Percentiles rank a stretch among this genome's conserved stretches.
These are phyloP conservation scores for Saccharata proteae DNA, from an alignment of 2,329 filamentous ascomycete species.

Conservation along the genomic window DNA sequence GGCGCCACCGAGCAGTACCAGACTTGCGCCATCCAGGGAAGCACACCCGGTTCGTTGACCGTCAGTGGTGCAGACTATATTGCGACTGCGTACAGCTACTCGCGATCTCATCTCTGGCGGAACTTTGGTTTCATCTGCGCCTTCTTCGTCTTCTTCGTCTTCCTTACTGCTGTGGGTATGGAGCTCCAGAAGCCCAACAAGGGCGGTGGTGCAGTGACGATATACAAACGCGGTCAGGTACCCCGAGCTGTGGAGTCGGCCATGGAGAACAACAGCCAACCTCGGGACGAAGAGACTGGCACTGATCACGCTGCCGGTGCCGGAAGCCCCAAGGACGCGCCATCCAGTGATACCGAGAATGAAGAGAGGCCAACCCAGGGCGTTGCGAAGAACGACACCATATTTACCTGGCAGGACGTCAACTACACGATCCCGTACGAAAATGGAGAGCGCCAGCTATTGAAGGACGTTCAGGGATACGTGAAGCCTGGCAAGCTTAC, in stretches of 20 bases:
- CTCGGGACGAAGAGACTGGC: slow-evolving; percentile 41
- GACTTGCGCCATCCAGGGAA: slow-evolving; percentile 48
- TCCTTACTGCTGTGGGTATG: slow-evolving; percentile 32
- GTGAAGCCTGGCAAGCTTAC: slow-evolving; percentile 67
- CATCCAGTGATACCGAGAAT: slow-evolving; percentile 15
- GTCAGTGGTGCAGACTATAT: slow-evolving; percentile 48
- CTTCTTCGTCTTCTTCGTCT: slow-evolving; percentile 38
- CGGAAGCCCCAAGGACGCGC: slow-evolving; percentile 13
- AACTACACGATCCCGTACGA: slow-evolving; percentile 57
- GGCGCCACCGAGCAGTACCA: slow-evolving; percentile 39
- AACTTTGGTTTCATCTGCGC: slow-evolving; percentile 42
- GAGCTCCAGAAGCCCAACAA: slow-evolving; percentile 45
- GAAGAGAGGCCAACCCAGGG: slow-evolving; percentile 28
- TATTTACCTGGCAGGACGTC: slow-evolving; percentile 73
- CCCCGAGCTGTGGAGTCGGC: slow-evolving; percentile 46
- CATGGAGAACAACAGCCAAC: slow-evolving; percentile 38
- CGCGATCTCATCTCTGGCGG: slow-evolving; percentile 47
- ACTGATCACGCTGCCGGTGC: slow-evolving; percentile 19
- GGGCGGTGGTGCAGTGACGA: slow-evolving; percentile 46
- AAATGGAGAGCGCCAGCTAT: slow-evolving; percentile 32
- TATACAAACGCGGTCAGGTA: slow-evolving; percentile 52
- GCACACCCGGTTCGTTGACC: slow-evolving; percentile 36
- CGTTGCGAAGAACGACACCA: slow-evolving; percentile 48
- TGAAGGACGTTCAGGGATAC: slow-evolving; percentile 56
- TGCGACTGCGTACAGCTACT: slow-evolving; percentile 42